A percentile compares a stretch with the other conserved stretches of the same genome.
These are phyloP conservation scores for Elsinoe arachidis DNA, from an alignment of 2,329 filamentous ascomycete genomes.

Conservation along the genomic window DNA sequence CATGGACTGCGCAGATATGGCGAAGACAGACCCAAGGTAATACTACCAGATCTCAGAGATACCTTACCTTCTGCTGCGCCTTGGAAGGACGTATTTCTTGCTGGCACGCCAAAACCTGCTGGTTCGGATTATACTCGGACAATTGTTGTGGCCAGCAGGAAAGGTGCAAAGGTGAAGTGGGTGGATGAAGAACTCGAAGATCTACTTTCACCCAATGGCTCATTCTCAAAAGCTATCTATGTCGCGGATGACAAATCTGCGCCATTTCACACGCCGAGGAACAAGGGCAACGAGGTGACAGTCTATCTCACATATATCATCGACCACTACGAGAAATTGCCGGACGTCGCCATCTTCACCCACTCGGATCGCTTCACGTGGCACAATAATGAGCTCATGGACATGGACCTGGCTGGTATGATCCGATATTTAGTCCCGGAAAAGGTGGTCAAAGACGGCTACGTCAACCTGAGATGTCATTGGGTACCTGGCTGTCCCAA, in stretches of 20 bases:
- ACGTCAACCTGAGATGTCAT: constrained; percentile 48
- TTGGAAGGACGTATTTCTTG: constrained; percentile 19
- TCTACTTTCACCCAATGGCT: constrained; percentile 22
- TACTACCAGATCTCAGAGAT: constrained; percentile 20
- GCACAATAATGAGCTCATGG: constrained; percentile 48
- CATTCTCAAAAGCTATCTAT: constrained; percentile 40
- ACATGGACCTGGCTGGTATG: constrained; percentile 38
- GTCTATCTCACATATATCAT: constrained; percentile 55
- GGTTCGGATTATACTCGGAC: constrained; percentile 45
- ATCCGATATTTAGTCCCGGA: constrained; percentile 37
- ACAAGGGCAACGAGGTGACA: constrained; percentile 56
- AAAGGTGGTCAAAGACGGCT: constrained; percentile 41
- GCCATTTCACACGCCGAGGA: constrained; percentile 36
- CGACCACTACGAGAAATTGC: constrained; percentile 51
- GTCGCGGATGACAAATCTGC: constrained; percentile 43
- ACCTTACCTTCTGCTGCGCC: constrained; percentile 12
- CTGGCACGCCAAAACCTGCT: constrained; percentile 33
- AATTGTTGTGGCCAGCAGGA: constrained; percentile 47
- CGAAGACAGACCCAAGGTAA: not conserved
- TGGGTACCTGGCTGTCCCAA: constrained; percentile 49
- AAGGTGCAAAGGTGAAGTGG: constrained; percentile 46
- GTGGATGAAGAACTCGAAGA: constrained; percentile 44
- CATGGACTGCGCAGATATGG: not conserved
- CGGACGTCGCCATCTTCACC: constrained; percentile 53
- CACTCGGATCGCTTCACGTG: constrained; percentile 51